Evolutionary conservation across 345 rosid species (phyloP).

Genomic region (Syzygium oleosum): DNA sequence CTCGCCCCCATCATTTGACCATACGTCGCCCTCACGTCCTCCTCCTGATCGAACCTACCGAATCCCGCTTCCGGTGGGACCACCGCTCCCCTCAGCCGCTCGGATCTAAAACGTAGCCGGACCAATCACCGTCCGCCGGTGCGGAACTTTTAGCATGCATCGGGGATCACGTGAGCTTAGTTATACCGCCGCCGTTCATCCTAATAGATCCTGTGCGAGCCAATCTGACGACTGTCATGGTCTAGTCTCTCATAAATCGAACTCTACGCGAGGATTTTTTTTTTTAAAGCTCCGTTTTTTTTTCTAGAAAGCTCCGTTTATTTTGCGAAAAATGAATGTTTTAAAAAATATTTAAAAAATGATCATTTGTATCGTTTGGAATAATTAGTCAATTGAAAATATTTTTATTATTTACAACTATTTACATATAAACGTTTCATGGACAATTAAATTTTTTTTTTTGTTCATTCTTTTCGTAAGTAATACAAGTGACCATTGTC

Average conservation of each 20-base stretch:
- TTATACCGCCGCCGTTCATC: background rate
- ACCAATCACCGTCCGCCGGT: background rate
- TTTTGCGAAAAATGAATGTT: background rate
- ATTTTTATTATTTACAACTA: background rate
- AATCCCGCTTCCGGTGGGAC: background rate
- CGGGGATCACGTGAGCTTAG: background rate
- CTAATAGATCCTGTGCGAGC: background rate
- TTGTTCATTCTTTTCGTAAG: too few relatives aligned
- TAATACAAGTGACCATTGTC: too few relatives aligned
- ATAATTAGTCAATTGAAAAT: fast-evolving
- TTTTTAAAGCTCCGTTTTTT: too few relatives aligned
- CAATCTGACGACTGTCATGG: background rate
- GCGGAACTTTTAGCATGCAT: background rate
- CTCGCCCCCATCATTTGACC: background rate
- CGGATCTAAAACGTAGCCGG: background rate
- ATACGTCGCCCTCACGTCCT: background rate
- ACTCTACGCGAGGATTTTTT: background rate
- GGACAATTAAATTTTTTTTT: fast-evolving
- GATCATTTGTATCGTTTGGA: background rate
- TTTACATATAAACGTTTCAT: background rate
- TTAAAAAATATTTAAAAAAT: background rate
- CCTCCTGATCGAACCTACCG: background rate
- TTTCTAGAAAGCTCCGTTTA: background rate
- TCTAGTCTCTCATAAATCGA: background rate
- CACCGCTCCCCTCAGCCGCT: background rate